These are phyloP conservation scores for Mesotaenium endlicherianum DNA, from an alignment of 139 green algal genomes.

Conservation along the genomic window DNA sequence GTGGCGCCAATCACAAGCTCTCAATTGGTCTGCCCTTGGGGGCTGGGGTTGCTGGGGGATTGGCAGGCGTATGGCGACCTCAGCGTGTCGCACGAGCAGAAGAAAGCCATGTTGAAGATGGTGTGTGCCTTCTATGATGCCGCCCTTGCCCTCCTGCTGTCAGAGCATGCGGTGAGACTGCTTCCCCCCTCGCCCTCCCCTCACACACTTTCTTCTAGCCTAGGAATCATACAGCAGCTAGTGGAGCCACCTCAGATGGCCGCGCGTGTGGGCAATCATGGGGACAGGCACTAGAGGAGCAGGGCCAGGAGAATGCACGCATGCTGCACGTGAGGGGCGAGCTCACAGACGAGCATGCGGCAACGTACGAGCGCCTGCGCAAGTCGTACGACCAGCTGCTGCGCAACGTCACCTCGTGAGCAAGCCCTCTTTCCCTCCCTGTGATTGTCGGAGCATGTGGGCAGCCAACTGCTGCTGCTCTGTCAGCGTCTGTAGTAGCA, in stretches of 20 bases:
- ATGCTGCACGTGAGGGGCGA: slow-evolving; percentile 69
- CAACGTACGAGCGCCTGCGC: slow-evolving; percentile 68
- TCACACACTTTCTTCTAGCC: no score
- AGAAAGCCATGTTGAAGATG: slow-evolving; percentile 49
- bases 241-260: no score
- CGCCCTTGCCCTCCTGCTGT: slow-evolving; percentile 56
- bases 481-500: neutral
- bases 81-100: slow-evolving; percentile 42
- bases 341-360: slow-evolving; percentile 70
- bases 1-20: no score
- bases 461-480: neutral
- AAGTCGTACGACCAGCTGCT: slow-evolving; percentile 71
- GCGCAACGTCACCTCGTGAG: slow-evolving; percentile 46
- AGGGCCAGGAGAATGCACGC: slow-evolving; percentile 61
- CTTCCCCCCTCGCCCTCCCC: no score
- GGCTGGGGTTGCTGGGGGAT: no score
- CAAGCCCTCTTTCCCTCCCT: neutral
- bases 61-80: slow-evolving; percentile 37
- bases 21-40: no score
- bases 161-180: slow-evolving; percentile 57
- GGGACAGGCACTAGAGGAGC: slow-evolving; percentile 53
- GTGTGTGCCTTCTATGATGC: slow-evolving; percentile 54
- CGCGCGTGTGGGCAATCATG: no score
- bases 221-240: no score
- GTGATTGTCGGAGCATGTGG: neutral